Conservation (phyloP, 257 asterid genomes). For the Penstemon davidsonii region DNA sequence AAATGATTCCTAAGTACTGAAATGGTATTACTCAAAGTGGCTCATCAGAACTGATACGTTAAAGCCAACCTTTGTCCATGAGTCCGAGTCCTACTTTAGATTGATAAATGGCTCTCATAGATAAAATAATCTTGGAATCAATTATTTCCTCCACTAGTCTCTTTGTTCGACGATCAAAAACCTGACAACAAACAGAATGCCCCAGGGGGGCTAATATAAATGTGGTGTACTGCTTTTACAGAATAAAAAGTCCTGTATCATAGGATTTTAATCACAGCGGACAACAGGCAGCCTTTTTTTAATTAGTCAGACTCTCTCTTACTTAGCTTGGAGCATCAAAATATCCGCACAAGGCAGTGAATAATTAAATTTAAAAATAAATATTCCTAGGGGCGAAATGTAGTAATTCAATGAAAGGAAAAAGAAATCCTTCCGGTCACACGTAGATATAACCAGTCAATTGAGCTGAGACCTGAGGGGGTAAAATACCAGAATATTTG, state of each 20-base stretch:
- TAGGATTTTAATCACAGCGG: constrained; percentile 13
- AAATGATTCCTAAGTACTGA: constrained; percentile 11
- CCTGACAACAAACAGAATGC: constrained; percentile 47
- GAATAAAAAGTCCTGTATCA: constrained; percentile 4
- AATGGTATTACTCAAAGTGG: constrained; percentile 16
- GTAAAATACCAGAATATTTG: constrained; percentile 82
- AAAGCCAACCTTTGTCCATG: constrained; percentile 77
- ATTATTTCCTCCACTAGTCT: constrained; percentile 95
- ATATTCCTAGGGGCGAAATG: constrained; percentile 1
- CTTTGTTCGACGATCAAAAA: constrained; percentile 82
- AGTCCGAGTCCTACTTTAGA: constrained; percentile 91
- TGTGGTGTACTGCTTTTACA: constrained; percentile 7
- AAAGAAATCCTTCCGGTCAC: constrained; percentile 15
- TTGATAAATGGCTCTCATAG: constrained; percentile 96
- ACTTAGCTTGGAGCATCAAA: constrained; percentile 14
- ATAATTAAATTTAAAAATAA: constrained; percentile 7
- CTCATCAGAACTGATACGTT: constrained; percentile 20
- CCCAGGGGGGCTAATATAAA: constrained; percentile 13
- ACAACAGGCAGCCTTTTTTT: not conserved
- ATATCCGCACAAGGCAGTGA: constrained; percentile 14
- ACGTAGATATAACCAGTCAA: constrained; percentile 7
- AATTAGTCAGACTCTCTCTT: constrained; percentile 11
- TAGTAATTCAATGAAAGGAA: constrained; percentile 1
- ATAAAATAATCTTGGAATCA: constrained; percentile 84
- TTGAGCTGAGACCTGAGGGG: constrained; percentile 1